phyloP scores from a whole-genome alignment of 345 rosid species.

The Arabis alpina region DNA sequence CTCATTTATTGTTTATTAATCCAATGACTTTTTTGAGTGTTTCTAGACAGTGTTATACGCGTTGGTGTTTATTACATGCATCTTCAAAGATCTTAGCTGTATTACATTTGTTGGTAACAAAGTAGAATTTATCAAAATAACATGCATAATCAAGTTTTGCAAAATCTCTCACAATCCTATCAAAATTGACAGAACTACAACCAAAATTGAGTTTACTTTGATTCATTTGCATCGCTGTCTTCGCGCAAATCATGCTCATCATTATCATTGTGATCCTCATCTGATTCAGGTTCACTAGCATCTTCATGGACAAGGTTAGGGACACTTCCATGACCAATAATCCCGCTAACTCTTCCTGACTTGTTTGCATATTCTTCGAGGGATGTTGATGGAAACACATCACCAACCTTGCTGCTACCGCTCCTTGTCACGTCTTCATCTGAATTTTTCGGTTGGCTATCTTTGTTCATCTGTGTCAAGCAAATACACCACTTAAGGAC shows the following conservation, averaged over 20 bases:
- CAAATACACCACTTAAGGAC: conserved; percentile 16
- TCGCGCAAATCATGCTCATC: conserved; percentile 36
- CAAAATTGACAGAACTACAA: conserved; percentile 34
- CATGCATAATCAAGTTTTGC: conserved; percentile 6
- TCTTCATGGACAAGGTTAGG: conserved; percentile 35
- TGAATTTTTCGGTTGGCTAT: conserved; percentile 50
- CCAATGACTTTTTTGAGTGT: conserved; percentile 5
- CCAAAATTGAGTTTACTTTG: conserved; percentile 16
- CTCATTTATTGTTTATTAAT: conserved; percentile 6
- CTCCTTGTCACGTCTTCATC: conserved; percentile 45
- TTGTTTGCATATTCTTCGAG: conserved; percentile 73
- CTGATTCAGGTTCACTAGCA: conserved; percentile 31
- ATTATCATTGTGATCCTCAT: conserved; percentile 39
- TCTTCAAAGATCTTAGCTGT: neutral
- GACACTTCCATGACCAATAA: conserved; percentile 20
- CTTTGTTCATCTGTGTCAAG: conserved; percentile 70
- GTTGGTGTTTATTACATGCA: neutral
- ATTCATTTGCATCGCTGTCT: conserved; percentile 21
- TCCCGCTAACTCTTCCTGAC: conserved; percentile 42
- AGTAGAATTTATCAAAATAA: conserved; percentile 30
- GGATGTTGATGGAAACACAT: conserved; percentile 68
- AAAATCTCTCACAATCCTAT: conserved; percentile 27
- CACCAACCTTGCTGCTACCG: conserved; percentile 75
- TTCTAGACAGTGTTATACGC: conserved; percentile 10
- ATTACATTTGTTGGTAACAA: neutral